These are phyloP conservation scores for Nannizzia gypsea DNA, from an alignment of 2,329 filamentous ascomycete genomes.

Conservation along the genomic window DNA sequence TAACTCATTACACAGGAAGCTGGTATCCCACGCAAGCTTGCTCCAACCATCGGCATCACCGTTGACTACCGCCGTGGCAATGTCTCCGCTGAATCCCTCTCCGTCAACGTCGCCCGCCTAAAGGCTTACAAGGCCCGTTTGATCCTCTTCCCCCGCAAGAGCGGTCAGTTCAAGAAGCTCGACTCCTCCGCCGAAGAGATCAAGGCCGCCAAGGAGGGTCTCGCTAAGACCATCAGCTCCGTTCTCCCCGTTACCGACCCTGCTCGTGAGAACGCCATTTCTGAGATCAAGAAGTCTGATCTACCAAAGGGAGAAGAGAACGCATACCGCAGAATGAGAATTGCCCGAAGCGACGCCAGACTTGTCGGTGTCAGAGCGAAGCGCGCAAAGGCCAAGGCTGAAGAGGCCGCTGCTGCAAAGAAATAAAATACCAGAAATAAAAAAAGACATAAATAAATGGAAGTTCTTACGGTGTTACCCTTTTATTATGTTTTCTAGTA, in stretches of 20 bases:
- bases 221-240: conserved; percentile 43
- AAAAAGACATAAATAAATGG: conserved; percentile 4
- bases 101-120: conserved; percentile 91
- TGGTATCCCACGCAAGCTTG: conserved; percentile 86
- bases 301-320: conserved; percentile 69
- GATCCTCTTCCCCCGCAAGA: conserved; percentile 94
- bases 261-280: conserved; percentile 46
- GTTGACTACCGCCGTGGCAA: conserved; percentile 96
- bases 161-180: conserved; percentile 85
- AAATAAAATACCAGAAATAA: conserved; percentile 33
- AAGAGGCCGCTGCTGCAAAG: conserved; percentile 49
- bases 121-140: conserved; percentile 94
- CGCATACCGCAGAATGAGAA: conserved; percentile 77
- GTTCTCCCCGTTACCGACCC: conserved; percentile 62
- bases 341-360: conserved; percentile 72
- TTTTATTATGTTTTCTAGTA: conserved; percentile 7
- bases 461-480: conserved; percentile 2
- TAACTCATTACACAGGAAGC: conserved; percentile 54
- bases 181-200: conserved; percentile 76
- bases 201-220: conserved; percentile 52
- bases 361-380: conserved; percentile 79
- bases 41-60: conserved; percentile 89
- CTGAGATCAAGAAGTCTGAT: conserved; percentile 70
- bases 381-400: conserved; percentile 72
- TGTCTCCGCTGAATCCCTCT: conserved; percentile 88